These are phyloP conservation scores for Cystobasidium pallidum DNA, from an alignment of 1,284 basidiomycete species.

Conservation along the genomic window DNA sequence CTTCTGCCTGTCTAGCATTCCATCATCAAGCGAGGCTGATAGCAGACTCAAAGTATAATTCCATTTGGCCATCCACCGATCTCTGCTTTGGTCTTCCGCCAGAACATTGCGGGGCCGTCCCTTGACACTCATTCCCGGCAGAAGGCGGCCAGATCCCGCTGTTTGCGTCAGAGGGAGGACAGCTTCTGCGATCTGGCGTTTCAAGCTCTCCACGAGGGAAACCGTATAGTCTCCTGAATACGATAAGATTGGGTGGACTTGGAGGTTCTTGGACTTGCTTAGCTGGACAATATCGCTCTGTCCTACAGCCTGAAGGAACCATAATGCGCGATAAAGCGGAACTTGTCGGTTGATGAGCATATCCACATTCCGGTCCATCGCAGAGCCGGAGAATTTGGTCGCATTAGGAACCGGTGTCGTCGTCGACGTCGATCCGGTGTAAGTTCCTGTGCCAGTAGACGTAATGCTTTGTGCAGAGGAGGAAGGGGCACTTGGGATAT, in stretches of 20 bases:
- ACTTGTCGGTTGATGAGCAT: constrained; percentile 80
- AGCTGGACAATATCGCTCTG: constrained; percentile 74
- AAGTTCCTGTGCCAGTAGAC: constrained; percentile 53
- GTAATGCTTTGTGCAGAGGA: constrained; percentile 58
- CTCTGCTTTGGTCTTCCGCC: constrained; percentile 20
- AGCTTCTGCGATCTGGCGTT: constrained; percentile 84
- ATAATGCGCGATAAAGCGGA: constrained; percentile 82
- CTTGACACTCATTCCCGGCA: constrained; percentile 46
- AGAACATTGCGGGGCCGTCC: constrained; percentile 36
- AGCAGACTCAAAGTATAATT: constrained; percentile 29
- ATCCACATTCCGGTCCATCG: constrained; percentile 76
- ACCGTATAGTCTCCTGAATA: constrained; percentile 91
- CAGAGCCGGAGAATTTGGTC: constrained; percentile 1
- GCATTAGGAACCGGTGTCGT: background rate
- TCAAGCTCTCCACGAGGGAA: constrained; percentile 81
- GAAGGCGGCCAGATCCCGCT: background rate
- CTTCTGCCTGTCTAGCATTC: constrained; percentile 11
- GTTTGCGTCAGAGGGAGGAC: constrained; percentile 54
- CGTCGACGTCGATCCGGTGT: constrained; percentile 65
- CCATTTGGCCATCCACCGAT: constrained; percentile 25
- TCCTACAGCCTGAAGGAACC: constrained; percentile 94
- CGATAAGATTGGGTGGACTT: constrained; percentile 72
- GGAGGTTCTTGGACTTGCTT: constrained; percentile 58
- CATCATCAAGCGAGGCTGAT: background rate
- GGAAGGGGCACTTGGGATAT: constrained; percentile 89